Evolutionary conservation across 2,329 filamentous ascomycete genomes (phyloP), one percentile per base, ranked within the genome.

Genomic region (Trichophyton equinum): DNA sequence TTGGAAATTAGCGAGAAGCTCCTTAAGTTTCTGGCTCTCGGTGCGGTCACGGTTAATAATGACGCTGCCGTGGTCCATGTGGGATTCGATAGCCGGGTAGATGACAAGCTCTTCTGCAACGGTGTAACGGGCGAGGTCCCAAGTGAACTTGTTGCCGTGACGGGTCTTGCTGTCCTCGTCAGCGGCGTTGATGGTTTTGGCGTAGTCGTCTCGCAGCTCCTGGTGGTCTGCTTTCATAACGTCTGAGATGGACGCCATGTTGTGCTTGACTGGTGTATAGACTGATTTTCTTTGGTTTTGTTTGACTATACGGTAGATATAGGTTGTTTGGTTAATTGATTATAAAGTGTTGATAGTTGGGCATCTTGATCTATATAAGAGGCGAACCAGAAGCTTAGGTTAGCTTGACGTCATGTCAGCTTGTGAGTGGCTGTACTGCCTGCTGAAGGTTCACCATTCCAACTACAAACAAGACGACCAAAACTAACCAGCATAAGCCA

Each of bases 71-170:
- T 72, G 68, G 1, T 73, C 69, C 18, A 82, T 64, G 60, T 79
- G 68, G 61, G 78, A 76, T 65, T 82, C 78, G 18, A 83, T 71
- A 1, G 78, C 79, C 0, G 81, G 81, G 62, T 83, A 82, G 0
- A 83, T 72, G 8, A 83, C 72, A 59, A 81, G 67, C 64, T 82
- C 80, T 62, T 82, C 78, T 7, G 75, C 78, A 58, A 81, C 73
- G 0, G 77, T 74, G 66, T 82, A 79, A 8, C 79, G 76, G 27
- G 79, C 76, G 0, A 82, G 71, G 62, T 80, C 77, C 79, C 79
- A 81, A 13, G 75, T 76, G 63, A 82, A 79, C 62, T 79, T 75
- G 60, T 82, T 81, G 61, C 78, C 75, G 62, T 72, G 80, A 11
- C 76, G 73, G 4, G 70, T 71, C 60, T 76, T 73, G 27, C 76